Evolutionary conservation across 352 stramenopile species (phyloP).

Genomic region (Phytophthora tubulina): DNA sequence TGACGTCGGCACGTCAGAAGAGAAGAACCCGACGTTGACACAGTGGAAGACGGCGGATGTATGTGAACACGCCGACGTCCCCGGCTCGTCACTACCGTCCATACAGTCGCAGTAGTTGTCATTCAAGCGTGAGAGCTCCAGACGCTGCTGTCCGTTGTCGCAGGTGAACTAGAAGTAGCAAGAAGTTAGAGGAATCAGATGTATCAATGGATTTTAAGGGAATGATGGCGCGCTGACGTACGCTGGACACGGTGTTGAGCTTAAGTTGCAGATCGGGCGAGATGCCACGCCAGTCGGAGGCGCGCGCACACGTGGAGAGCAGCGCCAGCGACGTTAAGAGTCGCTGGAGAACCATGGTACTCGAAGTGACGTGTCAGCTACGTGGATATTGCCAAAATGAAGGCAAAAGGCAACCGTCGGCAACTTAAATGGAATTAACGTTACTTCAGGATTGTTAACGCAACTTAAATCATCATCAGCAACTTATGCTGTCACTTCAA

Average conservation of each 20-base stretch:
- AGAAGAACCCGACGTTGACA: constrained; percentile 56
- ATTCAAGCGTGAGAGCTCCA: constrained; percentile 80
- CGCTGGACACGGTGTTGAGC: constrained; percentile 45
- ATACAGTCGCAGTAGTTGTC: constrained; percentile 96
- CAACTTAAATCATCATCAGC: no score
- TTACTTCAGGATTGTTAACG: no score
- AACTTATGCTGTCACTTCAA: no score
- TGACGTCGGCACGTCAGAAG: constrained; percentile 59
- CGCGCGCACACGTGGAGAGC: constrained; percentile 18
- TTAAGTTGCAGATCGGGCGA: constrained; percentile 52
- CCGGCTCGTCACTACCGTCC: constrained; percentile 92
- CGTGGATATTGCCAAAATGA: constrained; percentile 7
- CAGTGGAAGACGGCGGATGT: constrained; percentile 57
- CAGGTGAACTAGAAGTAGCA: constrained; percentile 69
- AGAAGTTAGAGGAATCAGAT: constrained; percentile 12
- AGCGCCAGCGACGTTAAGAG: constrained; percentile 31
- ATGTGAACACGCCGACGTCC: constrained; percentile 83
- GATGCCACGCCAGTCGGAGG: constrained; percentile 51
- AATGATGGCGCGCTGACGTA: constrained; percentile 31
- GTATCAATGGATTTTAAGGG: neutral
- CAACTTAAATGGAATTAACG: no score
- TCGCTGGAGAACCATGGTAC: constrained; percentile 29
- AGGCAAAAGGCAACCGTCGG: no score
- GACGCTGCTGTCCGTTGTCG: constrained; percentile 58
- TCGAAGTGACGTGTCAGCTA: constrained; percentile 41